Base-by-base conservation (phyloP, 306 rosid genomes). In the Dicorynia guianensis region DNA sequence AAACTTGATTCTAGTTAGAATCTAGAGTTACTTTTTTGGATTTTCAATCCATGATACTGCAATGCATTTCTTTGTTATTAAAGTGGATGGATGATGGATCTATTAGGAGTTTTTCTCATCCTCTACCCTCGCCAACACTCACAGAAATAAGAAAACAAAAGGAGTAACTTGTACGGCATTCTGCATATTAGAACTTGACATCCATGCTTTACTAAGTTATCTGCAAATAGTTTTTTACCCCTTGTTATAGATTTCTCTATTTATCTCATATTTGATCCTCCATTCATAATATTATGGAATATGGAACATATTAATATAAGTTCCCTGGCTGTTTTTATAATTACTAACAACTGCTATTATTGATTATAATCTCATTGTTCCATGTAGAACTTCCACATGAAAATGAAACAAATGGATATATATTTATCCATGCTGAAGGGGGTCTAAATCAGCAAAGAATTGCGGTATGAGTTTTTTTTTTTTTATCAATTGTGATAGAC, bases 371-470 rank as follows among this genome's bases (percentile, higher is more conserved):
- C 57, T 79, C 12, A 43, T 73, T 69, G 73, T 64, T 74, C 18
- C 82, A 15, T 78, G 84, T 82, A 96, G 99, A 90, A 70, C 89
- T 89, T 88, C 99, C 97, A 47, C 87, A 87, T 30, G 97, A 88
- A 82, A 92, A 90, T 48, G 89, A 87, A 84, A 96, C 99, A 58
- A 87, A 69, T 76, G 99, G 99, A 73, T 96, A 92, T 43, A 86
- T 96, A 77, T 96, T 96, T 86, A 92, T 96, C 70, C 97, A 96
- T 61, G 99, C 99, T 4, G 98, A 96, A 78, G 99, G 98, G 68
- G 99, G 99, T 78, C 83, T 96, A 52, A 96, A 96, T 89, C 98
- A 90, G 79, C 98, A 92, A 82, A 86, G 99, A 84, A 96, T 92
- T 81, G 99, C 93, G 56, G 99, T 92, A 88, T 65, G 92, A 34